These are phyloP conservation scores for Trichoderma guizhouense DNA, from an alignment of 2,329 filamentous ascomycete genomes.

Conservation along the genomic window DNA sequence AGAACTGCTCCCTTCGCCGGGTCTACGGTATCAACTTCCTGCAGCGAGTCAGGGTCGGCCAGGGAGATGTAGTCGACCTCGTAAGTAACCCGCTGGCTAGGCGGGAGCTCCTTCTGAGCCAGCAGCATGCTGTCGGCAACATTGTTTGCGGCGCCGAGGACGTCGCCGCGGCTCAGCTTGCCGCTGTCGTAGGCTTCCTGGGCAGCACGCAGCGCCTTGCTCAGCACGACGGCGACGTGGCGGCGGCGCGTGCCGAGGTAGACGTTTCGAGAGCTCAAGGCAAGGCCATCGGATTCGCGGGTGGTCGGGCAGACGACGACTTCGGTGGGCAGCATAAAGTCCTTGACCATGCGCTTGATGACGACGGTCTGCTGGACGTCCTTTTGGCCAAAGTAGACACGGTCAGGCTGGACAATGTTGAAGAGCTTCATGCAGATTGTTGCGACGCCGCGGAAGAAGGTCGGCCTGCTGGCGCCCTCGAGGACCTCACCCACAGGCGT, in stretches of 20 bases:
- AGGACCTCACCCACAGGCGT: constrained; percentile 78
- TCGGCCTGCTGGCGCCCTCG: constrained; percentile 81
- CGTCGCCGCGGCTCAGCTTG: constrained; percentile 53
- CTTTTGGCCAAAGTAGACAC: constrained; percentile 93
- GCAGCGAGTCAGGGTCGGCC: constrained; percentile 78
- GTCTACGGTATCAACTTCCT: constrained; percentile 73
- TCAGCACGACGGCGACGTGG: constrained; percentile 68
- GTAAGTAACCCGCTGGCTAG: constrained; percentile 63
- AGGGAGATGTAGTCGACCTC: constrained; percentile 92
- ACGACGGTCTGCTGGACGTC: constrained; percentile 95
- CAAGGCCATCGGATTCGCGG: constrained; percentile 77
- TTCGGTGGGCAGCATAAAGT: constrained; percentile 76
- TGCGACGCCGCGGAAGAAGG: constrained; percentile 94
- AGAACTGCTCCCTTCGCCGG: constrained; percentile 70
- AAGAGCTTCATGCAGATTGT: constrained; percentile 86
- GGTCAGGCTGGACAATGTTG: constrained; percentile 56
- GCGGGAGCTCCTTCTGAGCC: constrained; percentile 59
- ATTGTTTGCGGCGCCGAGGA: constrained; percentile 68
- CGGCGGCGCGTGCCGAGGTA: constrained; percentile 79
- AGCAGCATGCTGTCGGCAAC: constrained; percentile 54
- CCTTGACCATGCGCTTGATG: constrained; percentile 79
- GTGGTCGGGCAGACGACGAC: constrained; percentile 72
- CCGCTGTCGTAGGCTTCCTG: constrained; percentile 62
- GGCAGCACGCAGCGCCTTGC: constrained; percentile 65
- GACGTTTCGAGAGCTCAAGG: constrained; percentile 89